Evolutionary conservation across 306 rosid genomes (phyloP).

Genomic region (Prunus mira): DNA sequence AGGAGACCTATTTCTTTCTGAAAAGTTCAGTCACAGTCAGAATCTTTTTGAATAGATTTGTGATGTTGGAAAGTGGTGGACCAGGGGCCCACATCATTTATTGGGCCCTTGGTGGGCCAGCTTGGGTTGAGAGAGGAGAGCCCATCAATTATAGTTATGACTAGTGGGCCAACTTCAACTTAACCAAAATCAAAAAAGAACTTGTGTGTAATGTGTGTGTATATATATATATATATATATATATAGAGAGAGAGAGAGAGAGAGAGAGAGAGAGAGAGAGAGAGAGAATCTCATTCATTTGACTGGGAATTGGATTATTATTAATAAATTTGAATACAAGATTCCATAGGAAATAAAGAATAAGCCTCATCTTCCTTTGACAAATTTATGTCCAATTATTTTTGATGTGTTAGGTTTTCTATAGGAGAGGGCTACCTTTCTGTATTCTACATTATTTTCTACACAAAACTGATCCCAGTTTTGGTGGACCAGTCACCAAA

Average conservation of each 20-base stretch:
- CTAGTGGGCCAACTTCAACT: neutral
- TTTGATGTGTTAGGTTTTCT: constrained; percentile 12
- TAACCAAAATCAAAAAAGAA: neutral
- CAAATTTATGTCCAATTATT: constrained; percentile 26
- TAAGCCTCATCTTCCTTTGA: constrained; percentile 71
- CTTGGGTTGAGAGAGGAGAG: constrained; percentile 23
- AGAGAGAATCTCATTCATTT: constrained; percentile 10
- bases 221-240: too few species aligned
- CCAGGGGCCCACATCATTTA: constrained; percentile 33
- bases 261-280: constrained; percentile 4
- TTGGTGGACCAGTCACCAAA: constrained; percentile 17
- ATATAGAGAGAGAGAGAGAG: too few species aligned
- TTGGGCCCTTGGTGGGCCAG: constrained; percentile 27
- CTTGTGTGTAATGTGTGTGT: neutral
- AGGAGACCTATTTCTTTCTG: constrained; percentile 4
- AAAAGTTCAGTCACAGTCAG: neutral
- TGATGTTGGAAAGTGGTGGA: constrained; percentile 29
- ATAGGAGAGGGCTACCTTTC: constrained; percentile 58
- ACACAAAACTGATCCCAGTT: constrained; percentile 20
- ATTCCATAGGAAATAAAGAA: constrained; percentile 27
- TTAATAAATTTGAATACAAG: constrained; percentile 22
- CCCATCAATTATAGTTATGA: constrained; percentile 30
- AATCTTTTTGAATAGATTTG: constrained; percentile 16
- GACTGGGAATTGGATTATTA: constrained; percentile 7
- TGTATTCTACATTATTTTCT: constrained; percentile 19